phyloP scores from a whole-genome alignment of 2,329 filamentous ascomycete species.

The Beauveria scarabaeidicola region DNA sequence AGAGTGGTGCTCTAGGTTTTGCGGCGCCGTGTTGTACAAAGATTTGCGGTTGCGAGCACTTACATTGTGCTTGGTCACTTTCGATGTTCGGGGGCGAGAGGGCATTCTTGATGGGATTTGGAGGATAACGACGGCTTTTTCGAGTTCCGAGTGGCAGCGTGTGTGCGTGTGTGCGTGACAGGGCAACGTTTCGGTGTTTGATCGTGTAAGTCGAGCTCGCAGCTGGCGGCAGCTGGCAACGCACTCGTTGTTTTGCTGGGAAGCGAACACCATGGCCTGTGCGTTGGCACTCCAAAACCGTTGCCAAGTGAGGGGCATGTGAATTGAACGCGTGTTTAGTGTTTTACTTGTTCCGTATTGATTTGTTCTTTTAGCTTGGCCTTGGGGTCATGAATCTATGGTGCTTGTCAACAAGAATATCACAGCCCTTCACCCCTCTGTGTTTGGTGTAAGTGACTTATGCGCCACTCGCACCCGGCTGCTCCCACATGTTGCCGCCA shows the following conservation, averaged over 20 bases:
- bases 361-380: background rate
- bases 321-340: background rate
- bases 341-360: background rate
- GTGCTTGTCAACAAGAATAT: background rate
- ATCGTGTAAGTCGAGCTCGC: conserved; percentile 14
- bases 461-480: conserved; percentile 14
- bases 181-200: background rate
- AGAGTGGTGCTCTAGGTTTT: conserved; percentile 25
- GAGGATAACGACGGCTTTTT: background rate
- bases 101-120: background rate
- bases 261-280: conserved; percentile 7
- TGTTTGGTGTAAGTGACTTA: background rate
- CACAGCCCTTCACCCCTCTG: background rate
- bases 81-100: background rate
- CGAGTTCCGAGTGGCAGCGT: conserved; percentile 12
- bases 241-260: background rate
- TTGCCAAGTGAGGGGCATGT: background rate
- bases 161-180: background rate
- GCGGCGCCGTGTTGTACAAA: conserved; percentile 19
- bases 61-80: conserved; percentile 5
- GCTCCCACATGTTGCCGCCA: conserved; percentile 32
- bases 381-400: background rate
- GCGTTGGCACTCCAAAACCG: background rate
- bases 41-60: conserved; percentile 9
- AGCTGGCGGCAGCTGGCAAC: conserved; percentile 18